Base-by-base conservation (phyloP, 371 early-diverging fungal genomes). In the Mitosporidium daphniae region DNA sequence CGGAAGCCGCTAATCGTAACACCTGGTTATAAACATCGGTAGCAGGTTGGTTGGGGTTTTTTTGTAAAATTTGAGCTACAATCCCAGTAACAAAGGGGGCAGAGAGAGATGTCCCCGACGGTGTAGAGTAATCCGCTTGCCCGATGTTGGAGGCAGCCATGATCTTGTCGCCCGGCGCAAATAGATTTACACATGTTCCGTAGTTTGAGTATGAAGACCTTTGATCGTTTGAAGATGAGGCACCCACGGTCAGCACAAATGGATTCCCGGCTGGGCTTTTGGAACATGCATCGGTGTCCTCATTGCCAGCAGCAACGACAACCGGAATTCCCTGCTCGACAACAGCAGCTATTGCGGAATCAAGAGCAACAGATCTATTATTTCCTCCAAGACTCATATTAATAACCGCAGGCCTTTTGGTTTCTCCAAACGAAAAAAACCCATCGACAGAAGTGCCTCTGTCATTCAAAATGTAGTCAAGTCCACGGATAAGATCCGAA, bases 341-440 rank as follows among this genome's bases (percentile, higher is more conserved):
- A 0, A 33, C 14, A 4, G 37, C 36, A 21, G 37, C 27, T 11
- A 39, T 29, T 8, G 39, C 35, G 28, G 26, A 31, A 25, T 42
- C 40, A 3, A 47, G 23, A 8, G 33, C 36, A 3, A 8, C 10
- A 11, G 30, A 32, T 26, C 31, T 41, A 10, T 8, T 4, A 2
- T 20, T 21, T 1, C 47, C 47, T 13, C 41, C 42, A 8, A 47
- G 25, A 26, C 44, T 43, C 40, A 47, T 39, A 25, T 44, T 47
- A 6, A 47, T 34, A n/a, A 47, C 32, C 11, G 41, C 19, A 4
- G 26, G 26, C 13, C 17, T 26, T 13, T 26, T 7, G n/a, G 20
- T 20, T 20, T n/a, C n/a, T n/a, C n/a, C n/a, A n/a, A n/a, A n/a
- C n/a, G n/a, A n/a, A n/a, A n/a, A n/a, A n/a, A n/a, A n/a, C n/a